These are phyloP conservation scores for Penicillium occitanis DNA, from an alignment of 2,329 filamentous ascomycete species.

Conservation along the genomic window DNA sequence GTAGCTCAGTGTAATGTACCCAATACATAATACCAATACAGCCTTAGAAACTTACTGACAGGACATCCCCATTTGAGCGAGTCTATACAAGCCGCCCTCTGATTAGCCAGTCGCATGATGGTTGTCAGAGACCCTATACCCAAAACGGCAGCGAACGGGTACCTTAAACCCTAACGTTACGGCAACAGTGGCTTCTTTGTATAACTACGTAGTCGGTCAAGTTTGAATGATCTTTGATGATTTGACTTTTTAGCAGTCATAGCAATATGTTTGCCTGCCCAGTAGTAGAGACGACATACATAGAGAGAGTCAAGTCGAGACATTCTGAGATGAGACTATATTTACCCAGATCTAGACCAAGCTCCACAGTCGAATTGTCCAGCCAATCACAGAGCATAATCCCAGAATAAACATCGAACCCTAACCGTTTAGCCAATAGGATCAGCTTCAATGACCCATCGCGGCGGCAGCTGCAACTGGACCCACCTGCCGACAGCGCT, in stretches of 20 bases:
- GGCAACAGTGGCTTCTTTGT: neutral
- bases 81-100: neutral
- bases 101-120: neutral
- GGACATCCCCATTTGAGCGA: neutral
- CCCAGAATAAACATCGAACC: conserved; percentile 8
- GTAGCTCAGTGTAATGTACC: neutral
- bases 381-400: conserved; percentile 1
- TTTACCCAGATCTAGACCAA: neutral
- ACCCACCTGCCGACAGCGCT: neutral
- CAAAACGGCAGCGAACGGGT: too few species aligned
- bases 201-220: neutral
- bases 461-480: neutral
- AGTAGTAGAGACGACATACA: too few species aligned
- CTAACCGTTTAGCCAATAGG: neutral
- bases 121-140: too few species aligned
- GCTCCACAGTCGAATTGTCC: neutral
- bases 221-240: neutral
- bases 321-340: neutral
- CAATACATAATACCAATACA: neutral
- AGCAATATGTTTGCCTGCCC: neutral
- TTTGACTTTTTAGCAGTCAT: neutral
- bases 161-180: too few species aligned
- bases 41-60: too few species aligned
- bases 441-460: neutral
- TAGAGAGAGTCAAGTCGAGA: neutral